phyloP scores from a whole-genome alignment of 164 flowering plant species.

The Tinospora cordifolia region DNA sequence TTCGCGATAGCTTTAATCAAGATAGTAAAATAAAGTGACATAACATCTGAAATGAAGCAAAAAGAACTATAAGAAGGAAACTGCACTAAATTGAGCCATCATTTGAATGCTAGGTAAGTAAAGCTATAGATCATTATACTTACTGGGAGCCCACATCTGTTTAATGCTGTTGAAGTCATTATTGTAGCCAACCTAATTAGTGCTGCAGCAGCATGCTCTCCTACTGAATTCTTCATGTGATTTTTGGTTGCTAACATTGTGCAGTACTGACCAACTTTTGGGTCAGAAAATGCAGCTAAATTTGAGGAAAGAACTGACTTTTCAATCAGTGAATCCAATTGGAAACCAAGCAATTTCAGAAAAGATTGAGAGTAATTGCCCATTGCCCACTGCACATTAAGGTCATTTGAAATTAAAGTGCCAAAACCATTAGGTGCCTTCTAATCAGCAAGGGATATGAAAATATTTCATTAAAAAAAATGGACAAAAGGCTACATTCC shows the following conservation, averaged over 20 bases:
- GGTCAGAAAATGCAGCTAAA: slow-evolving; percentile 49
- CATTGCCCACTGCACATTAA: slow-evolving; percentile 67
- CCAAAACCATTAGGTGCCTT: background rate
- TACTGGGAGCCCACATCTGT: slow-evolving; percentile 84
- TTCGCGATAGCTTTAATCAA: background rate
- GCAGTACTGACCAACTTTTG: slow-evolving; percentile 75
- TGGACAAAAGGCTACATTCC: background rate
- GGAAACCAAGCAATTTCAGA: slow-evolving; percentile 42
- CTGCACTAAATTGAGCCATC: background rate
- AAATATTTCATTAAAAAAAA: too few relatives aligned
- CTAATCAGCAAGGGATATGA: too few relatives aligned
- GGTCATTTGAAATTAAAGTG: slow-evolving; percentile 7
- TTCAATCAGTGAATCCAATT: slow-evolving; percentile 18
- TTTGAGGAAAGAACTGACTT: slow-evolving; percentile 26
- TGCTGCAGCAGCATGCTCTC: slow-evolving; percentile 53
- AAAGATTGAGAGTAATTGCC: slow-evolving; percentile 69
- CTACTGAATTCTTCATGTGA: slow-evolving; percentile 68
- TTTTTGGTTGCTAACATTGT: slow-evolving; percentile 47
- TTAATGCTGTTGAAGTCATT: slow-evolving; percentile 61
- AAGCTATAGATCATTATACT: slow-evolving; percentile 24
- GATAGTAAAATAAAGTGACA: background rate
- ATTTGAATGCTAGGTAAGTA: slow-evolving; percentile 1
- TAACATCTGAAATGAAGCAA: background rate
- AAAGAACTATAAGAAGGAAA: background rate
- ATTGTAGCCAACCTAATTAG: slow-evolving; percentile 64